Conservation (phyloP, 139 green algal species). For the Volvox africanus region DNA sequence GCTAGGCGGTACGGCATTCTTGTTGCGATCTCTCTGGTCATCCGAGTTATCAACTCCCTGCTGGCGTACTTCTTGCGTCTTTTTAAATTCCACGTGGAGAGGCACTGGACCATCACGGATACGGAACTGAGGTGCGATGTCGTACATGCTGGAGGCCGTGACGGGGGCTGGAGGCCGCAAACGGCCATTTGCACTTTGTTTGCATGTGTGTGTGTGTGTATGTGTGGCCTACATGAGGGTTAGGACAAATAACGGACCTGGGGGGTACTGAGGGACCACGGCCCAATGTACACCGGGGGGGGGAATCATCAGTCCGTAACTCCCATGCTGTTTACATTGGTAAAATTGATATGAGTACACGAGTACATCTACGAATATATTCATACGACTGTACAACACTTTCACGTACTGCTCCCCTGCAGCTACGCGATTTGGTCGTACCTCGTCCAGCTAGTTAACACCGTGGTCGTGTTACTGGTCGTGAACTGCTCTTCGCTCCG, state of each 20-base stretch:
- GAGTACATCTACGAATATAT: too few relatives aligned
- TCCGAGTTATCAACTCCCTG: conserved; percentile 62
- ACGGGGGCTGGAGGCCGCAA: too few relatives aligned
- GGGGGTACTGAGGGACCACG: too few relatives aligned
- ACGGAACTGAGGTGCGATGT: conserved; percentile 33
- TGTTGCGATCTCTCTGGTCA: conserved; percentile 36
- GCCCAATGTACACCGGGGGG: too few relatives aligned
- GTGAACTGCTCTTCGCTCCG: conserved; percentile 41
- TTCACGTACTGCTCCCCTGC: neutral
- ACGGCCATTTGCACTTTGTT: too few relatives aligned
- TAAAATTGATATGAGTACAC: too few relatives aligned
- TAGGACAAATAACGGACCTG: too few relatives aligned
- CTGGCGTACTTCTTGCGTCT: conserved; percentile 55
- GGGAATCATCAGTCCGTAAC: too few relatives aligned
- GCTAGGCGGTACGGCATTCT: conserved; percentile 18
- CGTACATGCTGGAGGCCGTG: too few relatives aligned
- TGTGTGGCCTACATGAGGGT: too few relatives aligned
- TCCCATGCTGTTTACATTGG: too few relatives aligned
- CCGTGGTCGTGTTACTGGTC: conserved; percentile 19
- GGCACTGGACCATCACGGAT: conserved; percentile 57
- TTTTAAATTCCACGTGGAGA: conserved; percentile 50
- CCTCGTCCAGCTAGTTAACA: conserved; percentile 33
- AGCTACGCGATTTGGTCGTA: conserved; percentile 21
- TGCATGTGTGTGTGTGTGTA: too few relatives aligned
- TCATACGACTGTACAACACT: neutral